These are phyloP conservation scores for Termitomyces sp. DNA, from an alignment of 768 basidiomycete genomes.

Conservation along the genomic window DNA sequence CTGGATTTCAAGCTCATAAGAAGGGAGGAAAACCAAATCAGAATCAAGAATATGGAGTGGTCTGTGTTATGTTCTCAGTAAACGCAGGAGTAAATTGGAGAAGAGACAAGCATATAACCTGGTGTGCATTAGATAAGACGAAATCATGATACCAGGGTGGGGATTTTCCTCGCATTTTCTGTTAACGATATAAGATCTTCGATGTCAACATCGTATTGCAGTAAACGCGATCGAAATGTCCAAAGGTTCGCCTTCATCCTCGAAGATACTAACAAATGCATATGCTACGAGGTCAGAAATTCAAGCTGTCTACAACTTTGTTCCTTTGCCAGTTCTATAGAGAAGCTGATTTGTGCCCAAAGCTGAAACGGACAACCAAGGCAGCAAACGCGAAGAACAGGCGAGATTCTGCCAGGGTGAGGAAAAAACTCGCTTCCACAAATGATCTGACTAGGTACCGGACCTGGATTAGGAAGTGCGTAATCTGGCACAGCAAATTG, in stretches of 20 bases:
- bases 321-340: neutral
- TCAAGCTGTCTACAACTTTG: neutral
- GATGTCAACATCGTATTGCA: neutral
- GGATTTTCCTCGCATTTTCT: neutral
- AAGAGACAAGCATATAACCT: neutral
- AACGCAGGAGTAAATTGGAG: too few species aligned
- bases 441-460: slow-evolving; percentile 69
- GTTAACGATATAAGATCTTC: neutral
- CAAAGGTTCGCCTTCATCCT: neutral
- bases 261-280: neutral
- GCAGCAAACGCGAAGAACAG: slow-evolving; percentile 78
- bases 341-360: slow-evolving; percentile 47
- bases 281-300: neutral
- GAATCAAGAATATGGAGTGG: neutral
- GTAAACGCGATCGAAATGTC: neutral
- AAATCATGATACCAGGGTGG: too few species aligned
- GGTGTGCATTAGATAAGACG: neutral
- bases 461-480: slow-evolving; percentile 55
- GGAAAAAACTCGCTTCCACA: slow-evolving; percentile 37
- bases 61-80: neutral
- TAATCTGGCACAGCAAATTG: slow-evolving; percentile 25
- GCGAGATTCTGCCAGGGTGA: slow-evolving; percentile 65
- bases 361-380: slow-evolving; percentile 60
- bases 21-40: neutral
- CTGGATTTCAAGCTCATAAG: neutral